Evolutionary conservation across 2,329 filamentous ascomycete species (phyloP), one percentile per base, ranked within the genome.

Genomic region (Penicillium hordei): DNA sequence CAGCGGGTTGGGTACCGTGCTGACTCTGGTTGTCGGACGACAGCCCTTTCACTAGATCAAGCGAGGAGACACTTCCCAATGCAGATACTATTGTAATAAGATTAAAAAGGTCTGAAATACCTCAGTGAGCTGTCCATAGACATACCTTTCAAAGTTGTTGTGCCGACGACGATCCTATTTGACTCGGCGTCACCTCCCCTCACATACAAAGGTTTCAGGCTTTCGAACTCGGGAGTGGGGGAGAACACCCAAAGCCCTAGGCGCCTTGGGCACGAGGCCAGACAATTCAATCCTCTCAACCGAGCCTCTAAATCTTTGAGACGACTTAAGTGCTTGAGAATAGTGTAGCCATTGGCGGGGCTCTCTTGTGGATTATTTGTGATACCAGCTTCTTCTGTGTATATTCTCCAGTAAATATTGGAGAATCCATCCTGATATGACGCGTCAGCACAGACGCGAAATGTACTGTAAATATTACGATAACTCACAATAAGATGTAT

Each of bases 351-450:
- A 65, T 74, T 76, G 38, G 68, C 64, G 31, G 70, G 70, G n/a
- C 65, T 63, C 19, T 74, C 73, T 23, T 65, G 65, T 17, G 71
- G 60, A 48, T 67, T 60, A 55, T 64, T 72, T 31, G 68, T 56
- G 53, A 67, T 69, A 57, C 61, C 66, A 44, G 65, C 64, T 55
- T 75, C 74, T 59, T 76, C 74, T 23, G 72, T 75, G 61, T 76
- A 76, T 56, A 76, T 72, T 62, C 74, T 75, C 75, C 76, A 78
- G 55, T 77, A 72, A 27, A 78, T 73, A 38, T 67, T 73, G 60
- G 74, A 75, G 65, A 76, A 77, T 34, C 74, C 75, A 69, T 77
- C 75, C 76, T 78, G 46, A 17, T 38, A 40, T 29, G n/a, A 12
- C 31, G 38, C 12, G 54, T 74, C 65, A 74, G 67, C 59, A 36